Base-by-base conservation (phyloP, 306 rosid genomes). In the Pterocarpus macrocarpus region DNA sequence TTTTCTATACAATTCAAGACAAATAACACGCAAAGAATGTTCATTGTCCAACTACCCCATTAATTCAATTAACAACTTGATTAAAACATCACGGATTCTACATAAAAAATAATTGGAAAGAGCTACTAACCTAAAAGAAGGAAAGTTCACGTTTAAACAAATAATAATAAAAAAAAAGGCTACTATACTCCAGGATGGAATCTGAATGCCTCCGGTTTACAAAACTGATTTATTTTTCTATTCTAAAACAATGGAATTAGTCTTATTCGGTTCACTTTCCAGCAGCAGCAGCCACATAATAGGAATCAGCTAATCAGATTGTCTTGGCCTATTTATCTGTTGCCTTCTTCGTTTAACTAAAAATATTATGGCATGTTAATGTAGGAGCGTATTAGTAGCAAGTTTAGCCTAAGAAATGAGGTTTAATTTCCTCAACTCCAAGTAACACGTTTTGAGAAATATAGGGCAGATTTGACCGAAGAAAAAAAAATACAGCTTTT, bases 1-100 rank as follows among this genome's bases (percentile, higher is more conserved):
- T 77, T 61, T 47, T 71, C 16, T 56, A 2, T 16, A 17, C 13
- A 0, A 33, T 44, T 58, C 8, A 15, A 45, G 45, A 28, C 28
- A 75, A 67, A 39, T 64, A 12, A 3, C 70, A 66, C 59, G 68
- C 74, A 30, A 39, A 55, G 17, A 49, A 47, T 49, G 64, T 8
- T 16, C 33, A 44, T 68, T 1, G 33, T 69, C n/a, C 32, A 43
- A 44, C 43, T 16, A 49, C 70, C 34, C 71, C 64, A 45, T 28
- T 1, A 35, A 12, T 12, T 45, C 6, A 55, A 67, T 28, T 30
- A 15, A 67, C 63, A 38, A 56, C 41, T 63, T 76, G 80, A 78
- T 5, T 22, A 13, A 0, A 6, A 43, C 44, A 44, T 43, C 61
- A 57, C 59, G 15, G 36, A 38, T 52, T 65, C 33, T 33, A 47